Conservation (phyloP, 2,329 filamentous ascomycete species). For the Claviceps sp. region DNA sequence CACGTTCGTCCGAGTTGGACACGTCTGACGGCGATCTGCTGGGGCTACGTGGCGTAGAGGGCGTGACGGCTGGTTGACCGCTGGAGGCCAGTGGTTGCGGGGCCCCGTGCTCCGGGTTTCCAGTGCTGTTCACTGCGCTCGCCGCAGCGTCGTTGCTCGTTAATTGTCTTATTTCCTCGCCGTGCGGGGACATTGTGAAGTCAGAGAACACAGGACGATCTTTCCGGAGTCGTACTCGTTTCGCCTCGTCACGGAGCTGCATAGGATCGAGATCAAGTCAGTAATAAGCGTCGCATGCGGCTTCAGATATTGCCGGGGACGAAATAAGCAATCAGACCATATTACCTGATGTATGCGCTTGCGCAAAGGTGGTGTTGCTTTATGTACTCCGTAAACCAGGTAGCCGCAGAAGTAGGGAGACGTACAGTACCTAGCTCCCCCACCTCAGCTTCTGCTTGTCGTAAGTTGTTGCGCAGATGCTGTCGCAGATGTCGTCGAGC, state of each 20-base stretch:
- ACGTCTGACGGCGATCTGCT: slow-evolving; percentile 3
- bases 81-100: slow-evolving; percentile 1
- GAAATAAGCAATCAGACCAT: background rate
- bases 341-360: background rate
- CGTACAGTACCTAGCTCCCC: no score
- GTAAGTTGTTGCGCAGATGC: no score
- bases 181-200: slow-evolving; percentile 21
- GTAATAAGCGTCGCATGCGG: background rate
- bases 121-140: slow-evolving; percentile 6
- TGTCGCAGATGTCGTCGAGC: no score
- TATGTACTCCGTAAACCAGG: no score
- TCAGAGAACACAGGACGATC: background rate
- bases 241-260: background rate
- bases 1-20: slow-evolving; percentile 10
- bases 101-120: slow-evolving; percentile 1
- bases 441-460: no score
- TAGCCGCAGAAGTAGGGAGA: no score
- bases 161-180: slow-evolving; percentile 19
- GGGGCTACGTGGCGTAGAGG: slow-evolving; percentile 4
- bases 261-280: background rate
- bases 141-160: slow-evolving; percentile 14
- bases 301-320: background rate
- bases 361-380: no score
- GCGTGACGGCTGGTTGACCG: background rate
- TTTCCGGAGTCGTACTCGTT: background rate